Evolutionary conservation across 2,329 filamentous ascomycete genomes (phyloP), one percentile per base, ranked within the genome.

Genomic region (Penicillium sp.): DNA sequence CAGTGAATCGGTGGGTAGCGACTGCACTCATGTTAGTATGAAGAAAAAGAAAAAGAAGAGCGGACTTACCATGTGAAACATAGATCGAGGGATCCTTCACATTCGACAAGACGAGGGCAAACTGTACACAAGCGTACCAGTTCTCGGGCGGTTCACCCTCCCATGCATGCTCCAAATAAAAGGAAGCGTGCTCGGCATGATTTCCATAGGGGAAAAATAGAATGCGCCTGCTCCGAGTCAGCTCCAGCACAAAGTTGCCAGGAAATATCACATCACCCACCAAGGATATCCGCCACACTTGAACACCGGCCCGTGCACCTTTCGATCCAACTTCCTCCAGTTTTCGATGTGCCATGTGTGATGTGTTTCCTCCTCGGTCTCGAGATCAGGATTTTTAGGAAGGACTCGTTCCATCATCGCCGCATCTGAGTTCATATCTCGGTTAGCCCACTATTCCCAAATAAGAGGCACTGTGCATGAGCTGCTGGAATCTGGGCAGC

Each of bases 71-170:
- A 62, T 95, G 87, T 44, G 79, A 79, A 33, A 80, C 72, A 69
- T 87, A 89, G 61, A 96, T 81, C 55, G 83, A 84, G n/a, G 93
- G 92, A 62, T 96, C 89, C 65, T 92, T 89, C 40, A 87, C 86
- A 70, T 97, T 98, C 86, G 89, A 96, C 47, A 98, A 77, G 4
- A 97, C 92, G 42, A 98, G 78, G 50, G 88, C 86, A 71, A 98
- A 98, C 67, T 97, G 93, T 39, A 95, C 89, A 66, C 93, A 98
- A 62, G 89, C 92, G 70, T 91, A 93, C 89, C 92, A 98, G 66
- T 95, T 88, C 39, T 95, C 88, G 10, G 92, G 89, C 9, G 92
- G 80, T 53, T 87, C 78, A 23, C 71, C 69, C 27, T 89, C 87
- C 72, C 88, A 95, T 39, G 89, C 93, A 69, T 97, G 93, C 70